Percentiles rank a stretch among this genome's conserved stretches.
Evolutionary conservation across 345 rosid genomes (phyloP).

Genomic region (Eucalyptus globulus): DNA sequence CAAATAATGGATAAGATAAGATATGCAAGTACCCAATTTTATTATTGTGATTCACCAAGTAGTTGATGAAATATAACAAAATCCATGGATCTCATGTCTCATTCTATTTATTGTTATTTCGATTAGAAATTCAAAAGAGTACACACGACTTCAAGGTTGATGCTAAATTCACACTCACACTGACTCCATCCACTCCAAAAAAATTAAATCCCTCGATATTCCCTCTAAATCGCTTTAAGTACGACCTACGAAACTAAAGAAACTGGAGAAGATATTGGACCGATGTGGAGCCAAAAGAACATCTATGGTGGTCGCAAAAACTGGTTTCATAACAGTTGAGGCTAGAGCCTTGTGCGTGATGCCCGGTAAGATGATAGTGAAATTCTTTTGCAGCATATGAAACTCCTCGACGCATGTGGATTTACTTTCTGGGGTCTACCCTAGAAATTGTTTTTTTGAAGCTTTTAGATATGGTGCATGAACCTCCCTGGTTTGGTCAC

Average conservation of each 20-base stretch:
- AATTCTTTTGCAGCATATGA: background rate
- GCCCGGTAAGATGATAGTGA: slow-evolving; percentile 48
- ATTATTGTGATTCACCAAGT: accelerated
- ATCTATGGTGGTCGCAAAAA: slow-evolving; percentile 81
- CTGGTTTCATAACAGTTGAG: slow-evolving; percentile 78
- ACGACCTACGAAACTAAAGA: slow-evolving; percentile 42
- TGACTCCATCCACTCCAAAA: accelerated
- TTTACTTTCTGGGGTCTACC: background rate
- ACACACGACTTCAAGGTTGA: too few species aligned
- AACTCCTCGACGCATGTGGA: background rate
- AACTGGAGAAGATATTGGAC: slow-evolving; percentile 70
- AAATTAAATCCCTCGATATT: too few species aligned
- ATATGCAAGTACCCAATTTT: accelerated
- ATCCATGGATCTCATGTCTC: too few species aligned
- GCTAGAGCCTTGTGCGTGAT: slow-evolving; percentile 65
- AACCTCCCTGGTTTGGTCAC: background rate
- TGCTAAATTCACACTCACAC: too few species aligned
- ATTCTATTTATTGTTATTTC: accelerated
- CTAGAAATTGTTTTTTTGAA: background rate
- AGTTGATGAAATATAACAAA: background rate
- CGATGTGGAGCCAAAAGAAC: slow-evolving; percentile 42
- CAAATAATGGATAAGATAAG: background rate
- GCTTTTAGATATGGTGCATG: background rate
- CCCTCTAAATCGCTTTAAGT: background rate
- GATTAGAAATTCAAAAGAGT: accelerated